Conservation (phyloP, 768 basidiomycete species). For the Naganishia kalamii region DNA sequence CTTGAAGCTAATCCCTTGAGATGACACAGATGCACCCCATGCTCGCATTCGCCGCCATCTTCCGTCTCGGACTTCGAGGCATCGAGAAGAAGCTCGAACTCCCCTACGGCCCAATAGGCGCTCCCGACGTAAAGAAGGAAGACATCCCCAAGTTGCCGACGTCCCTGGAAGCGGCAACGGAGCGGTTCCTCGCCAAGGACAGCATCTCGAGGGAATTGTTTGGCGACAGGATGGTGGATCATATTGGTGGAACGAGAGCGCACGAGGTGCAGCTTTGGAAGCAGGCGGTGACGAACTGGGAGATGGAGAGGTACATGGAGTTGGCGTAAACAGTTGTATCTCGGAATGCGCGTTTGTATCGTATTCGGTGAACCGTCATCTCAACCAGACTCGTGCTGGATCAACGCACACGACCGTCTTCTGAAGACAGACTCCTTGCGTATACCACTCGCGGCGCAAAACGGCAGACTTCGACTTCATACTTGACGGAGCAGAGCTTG, state of each 20-base stretch:
- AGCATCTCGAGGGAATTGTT: slow-evolving; percentile 83
- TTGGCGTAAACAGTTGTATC: slow-evolving; percentile 8
- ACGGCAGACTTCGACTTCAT: too few species aligned
- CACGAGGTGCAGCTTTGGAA: slow-evolving; percentile 84
- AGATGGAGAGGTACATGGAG: slow-evolving; percentile 49
- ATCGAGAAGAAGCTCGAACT: slow-evolving; percentile 69
- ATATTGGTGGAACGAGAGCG: slow-evolving; percentile 88
- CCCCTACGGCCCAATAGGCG: slow-evolving; percentile 61
- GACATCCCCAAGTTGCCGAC: slow-evolving; percentile 70
- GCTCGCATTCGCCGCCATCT: slow-evolving; percentile 79
- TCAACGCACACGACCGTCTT: background rate
- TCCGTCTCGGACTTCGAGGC: slow-evolving; percentile 77
- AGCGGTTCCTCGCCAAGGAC: slow-evolving; percentile 65
- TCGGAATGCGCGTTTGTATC: too few species aligned
- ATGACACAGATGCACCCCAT: slow-evolving; percentile 62
- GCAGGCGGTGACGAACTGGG: slow-evolving; percentile 87
- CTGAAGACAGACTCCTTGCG: too few species aligned
- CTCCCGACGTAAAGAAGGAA: slow-evolving; percentile 38
- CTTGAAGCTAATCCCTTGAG: background rate
- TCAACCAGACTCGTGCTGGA: too few species aligned
- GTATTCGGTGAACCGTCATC: too few species aligned
- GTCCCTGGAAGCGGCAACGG: slow-evolving; percentile 72
- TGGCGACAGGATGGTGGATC: slow-evolving; percentile 85
- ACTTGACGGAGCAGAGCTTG: too few species aligned
- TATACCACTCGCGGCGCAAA: too few species aligned